phyloP scores from a whole-genome alignment of 805 yeast genomes.

The Pichia exigua region DNA sequence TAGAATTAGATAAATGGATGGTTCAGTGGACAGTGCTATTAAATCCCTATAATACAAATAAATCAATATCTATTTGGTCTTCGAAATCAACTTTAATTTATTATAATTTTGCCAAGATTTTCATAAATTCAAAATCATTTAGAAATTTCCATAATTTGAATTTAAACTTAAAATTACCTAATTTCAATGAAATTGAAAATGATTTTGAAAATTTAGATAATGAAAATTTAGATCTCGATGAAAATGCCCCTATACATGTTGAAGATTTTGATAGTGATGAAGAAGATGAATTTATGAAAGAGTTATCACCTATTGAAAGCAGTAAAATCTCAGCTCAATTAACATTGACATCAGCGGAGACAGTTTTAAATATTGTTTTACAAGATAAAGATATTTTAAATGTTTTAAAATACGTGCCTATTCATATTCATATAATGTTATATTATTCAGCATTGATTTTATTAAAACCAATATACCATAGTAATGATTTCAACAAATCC shows the following conservation, averaged over 20 bases:
- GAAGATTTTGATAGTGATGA: slow-evolving; percentile 16
- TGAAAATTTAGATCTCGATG: slow-evolving; percentile 22
- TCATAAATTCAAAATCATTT: slow-evolving; percentile 48
- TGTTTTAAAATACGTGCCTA: slow-evolving; percentile 56
- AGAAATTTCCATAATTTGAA: slow-evolving; percentile 34
- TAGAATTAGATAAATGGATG: slow-evolving; percentile 72
- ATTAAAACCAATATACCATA: slow-evolving; percentile 32
- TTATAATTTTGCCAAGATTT: slow-evolving; percentile 70
- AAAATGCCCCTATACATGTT: background rate
- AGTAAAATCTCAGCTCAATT: slow-evolving; percentile 32
- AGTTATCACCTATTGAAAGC: slow-evolving; percentile 22
- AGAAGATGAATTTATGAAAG: slow-evolving; percentile 11
- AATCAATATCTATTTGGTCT: slow-evolving; percentile 49
- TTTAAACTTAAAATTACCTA: slow-evolving; percentile 23
- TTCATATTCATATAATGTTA: slow-evolving; percentile 66
- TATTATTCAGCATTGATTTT: slow-evolving; percentile 57
- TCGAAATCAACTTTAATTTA: slow-evolving; percentile 62
- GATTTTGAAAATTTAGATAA: slow-evolving; percentile 21
- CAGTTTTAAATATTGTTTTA: slow-evolving; percentile 50
- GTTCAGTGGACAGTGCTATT: slow-evolving; percentile 68
- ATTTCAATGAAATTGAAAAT: slow-evolving; percentile 16
- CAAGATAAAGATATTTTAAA: slow-evolving; percentile 51
- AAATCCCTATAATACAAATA: slow-evolving; percentile 46
- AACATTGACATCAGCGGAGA: slow-evolving; percentile 56
- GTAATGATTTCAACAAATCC: slow-evolving; percentile 22